A percentile compares a stretch with the other conserved stretches of the same genome.
Evolutionary conservation across 176 grass and related monocot species (phyloP).

Genomic region (Oryza officinalis): DNA sequence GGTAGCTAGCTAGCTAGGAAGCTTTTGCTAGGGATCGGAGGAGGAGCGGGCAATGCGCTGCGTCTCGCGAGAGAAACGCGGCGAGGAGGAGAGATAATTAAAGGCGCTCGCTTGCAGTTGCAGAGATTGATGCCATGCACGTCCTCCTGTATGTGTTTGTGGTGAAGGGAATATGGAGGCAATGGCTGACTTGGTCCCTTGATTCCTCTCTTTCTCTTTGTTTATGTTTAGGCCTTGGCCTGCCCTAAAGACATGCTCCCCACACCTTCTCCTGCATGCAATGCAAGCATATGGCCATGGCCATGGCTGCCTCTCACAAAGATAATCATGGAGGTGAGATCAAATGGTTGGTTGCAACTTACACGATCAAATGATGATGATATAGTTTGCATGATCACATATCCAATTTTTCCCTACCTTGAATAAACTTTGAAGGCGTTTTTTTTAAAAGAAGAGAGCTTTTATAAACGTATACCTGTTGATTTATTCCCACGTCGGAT

Average conservation of each 20-base stretch:
- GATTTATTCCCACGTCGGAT: too few relatives aligned
- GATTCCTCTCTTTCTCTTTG: neutral
- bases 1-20: neutral
- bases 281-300: too few relatives aligned
- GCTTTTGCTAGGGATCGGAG: neutral
- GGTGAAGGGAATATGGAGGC: neutral
- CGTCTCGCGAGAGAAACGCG: slow-evolving; percentile 20
- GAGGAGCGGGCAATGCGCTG: neutral
- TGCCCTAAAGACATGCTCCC: neutral
- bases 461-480: too few relatives aligned
- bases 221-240: slow-evolving; percentile 32
- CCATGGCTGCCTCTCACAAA: too few relatives aligned
- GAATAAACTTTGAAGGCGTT: too few relatives aligned
- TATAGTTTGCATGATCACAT: too few relatives aligned
- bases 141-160: neutral
- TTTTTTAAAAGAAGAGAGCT: too few relatives aligned
- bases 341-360: too few relatives aligned
- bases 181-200: slow-evolving; percentile 33
- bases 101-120: neutral
- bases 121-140: slow-evolving; percentile 21
- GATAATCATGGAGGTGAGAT: too few relatives aligned
- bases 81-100: neutral
- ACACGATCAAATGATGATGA: too few relatives aligned
- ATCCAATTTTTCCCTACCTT: too few relatives aligned
- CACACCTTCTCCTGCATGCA: neutral